Base-by-base conservation (phyloP, 805 yeast genomes). In the Candida pseudoglaebosa region DNA sequence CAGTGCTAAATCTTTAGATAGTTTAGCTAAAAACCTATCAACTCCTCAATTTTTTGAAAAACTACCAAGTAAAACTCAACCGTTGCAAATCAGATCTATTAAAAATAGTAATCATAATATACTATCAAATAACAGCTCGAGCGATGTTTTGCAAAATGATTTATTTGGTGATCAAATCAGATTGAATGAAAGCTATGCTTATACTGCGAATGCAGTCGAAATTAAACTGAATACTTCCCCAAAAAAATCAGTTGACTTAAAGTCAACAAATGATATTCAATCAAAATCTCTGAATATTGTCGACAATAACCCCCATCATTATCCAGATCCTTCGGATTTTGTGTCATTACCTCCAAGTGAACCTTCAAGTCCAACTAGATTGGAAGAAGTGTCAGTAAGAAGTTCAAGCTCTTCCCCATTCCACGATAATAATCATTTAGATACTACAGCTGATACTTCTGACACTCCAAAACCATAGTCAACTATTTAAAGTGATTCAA, bases 21-120 rank as follows among this genome's bases (percentile, higher is more conserved):
- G 49, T 34, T 57, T 67, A 51, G 73, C 72, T 32, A 65, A 63
- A 40, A 71, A 65, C 44, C 52, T 68, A 17, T 53, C 62, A 20
- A 45, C 46, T 26, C 71, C 67, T 17, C 49, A 47, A 7, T 57
- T 63, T 34, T 63, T 63, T 38, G 71, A 62, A 35, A 67, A 65
- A 43, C 46, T 63, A 37, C 73, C 71, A 12, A 52, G 65, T 12
- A 52, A 64, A 20, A 59, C 61, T 13, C 50, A 57, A 21, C 54
- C 62, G 19, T 50, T 56, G 24, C 40, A 36, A 17, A 43, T 45
- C 43, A 52, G 49, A 38, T n/a, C n/a, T n/a, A 5, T 19, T 22
- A 15, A 41, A 20, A 22, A 22, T 6, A 7, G 28, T 6, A 24
- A 22, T 15, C n/a, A n/a, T 10, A 21, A 33, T 12, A 5, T 14